Evolutionary conservation across 768 basidiomycete genomes (phyloP), one percentile per base, ranked within the genome.

Genomic region (Erythrobasidium yunnanense): DNA sequence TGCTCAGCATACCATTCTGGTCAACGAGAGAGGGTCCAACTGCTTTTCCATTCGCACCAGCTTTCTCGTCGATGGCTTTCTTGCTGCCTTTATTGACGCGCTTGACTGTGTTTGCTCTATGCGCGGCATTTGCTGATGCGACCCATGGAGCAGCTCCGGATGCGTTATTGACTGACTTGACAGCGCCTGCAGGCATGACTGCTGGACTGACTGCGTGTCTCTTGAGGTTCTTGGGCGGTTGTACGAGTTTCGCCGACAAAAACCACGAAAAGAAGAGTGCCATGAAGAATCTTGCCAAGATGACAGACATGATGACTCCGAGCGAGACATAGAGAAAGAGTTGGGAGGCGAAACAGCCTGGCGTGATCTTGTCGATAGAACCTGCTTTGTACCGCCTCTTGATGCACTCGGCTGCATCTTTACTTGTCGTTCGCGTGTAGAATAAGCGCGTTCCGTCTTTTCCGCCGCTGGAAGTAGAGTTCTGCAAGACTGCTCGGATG

Each of bases 261-360:
- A 89, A 93, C 95, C 95, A 99, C 72, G 84, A 90, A 81, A 97
- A 99, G 45, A 93, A 76, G 75, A 89, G 89, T 0, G 95, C 95
- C 93, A 99, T 96, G 71, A 81, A 76, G 77, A 97, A 99, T 34
- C 95, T 88, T 32, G 89, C 84, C 68, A 96, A 77, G 32, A 99
- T 88, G 67, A 99, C 84, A 29, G 83, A 83, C 62, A 97, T 83
- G 73, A 99, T 91, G 78, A 97, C 84, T 75, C 90, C 83, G 65
- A 99, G 82, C 65, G 90, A 88, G 27, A 85, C 78, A 75, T 95
- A 99, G 55, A 97, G 85, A 75, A 97, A 84, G 27, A 97, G 80
- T 50, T 83, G 81, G 32, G 90, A 86, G 38, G 90, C 84, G 77
- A 96, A 92, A 77, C 95, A 99, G 6, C 93, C 93, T 4, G 95